Base-by-base conservation (phyloP, 495 filamentous ascomycete genomes). In the Cercophora scortea region DNA sequence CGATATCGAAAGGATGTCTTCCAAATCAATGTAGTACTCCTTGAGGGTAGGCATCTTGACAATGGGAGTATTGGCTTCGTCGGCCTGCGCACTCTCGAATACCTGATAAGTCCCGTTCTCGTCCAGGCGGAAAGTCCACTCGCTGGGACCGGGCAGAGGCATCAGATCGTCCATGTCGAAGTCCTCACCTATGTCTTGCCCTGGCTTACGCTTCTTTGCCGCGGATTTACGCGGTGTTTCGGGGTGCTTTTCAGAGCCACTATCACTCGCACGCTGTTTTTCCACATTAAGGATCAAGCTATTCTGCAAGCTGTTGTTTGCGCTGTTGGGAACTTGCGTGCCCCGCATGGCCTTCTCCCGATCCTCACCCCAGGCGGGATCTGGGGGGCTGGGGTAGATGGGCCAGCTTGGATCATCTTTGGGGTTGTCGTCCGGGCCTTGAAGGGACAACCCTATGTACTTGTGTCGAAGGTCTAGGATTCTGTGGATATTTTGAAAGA, bases 1-100 rank as follows among this genome's bases (percentile, higher is more conserved):
- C 0, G 92, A 95, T 8, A 92, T 79, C 50, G 84, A 79, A 39
- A 93, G 74, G 45, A 97, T 79, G 17, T 84, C 72, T 57, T 98
- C 92, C n/a, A 97, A 73, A 65, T 96, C 93, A 72, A 95, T 83
- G 64, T 96, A 98, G 62, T 87, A 98, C 58, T 97, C 91, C 60
- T 87, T 83, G 57, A 97, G 77, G 3, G 89, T 92, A 3, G 93
- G 93, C 10, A 97, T 85, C 19, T 79, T 75, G 39, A 96, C 81
- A 11, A 88, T 78, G 0, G 92, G 90, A 9, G 75, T 71, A 42
- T 81, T 73, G 8, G 74, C 68, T 51, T 83, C 72, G n/a, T 77
- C 77, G 6, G 84, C 78, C 55, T 77, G 67, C 4, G 79, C 69
- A 34, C 78, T 82, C 58, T 90, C 84, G 62, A 86, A 97, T 0